Base-by-base conservation (phyloP, 192 early-diverging fungal species). In the Backusella parvicylindrica region DNA sequence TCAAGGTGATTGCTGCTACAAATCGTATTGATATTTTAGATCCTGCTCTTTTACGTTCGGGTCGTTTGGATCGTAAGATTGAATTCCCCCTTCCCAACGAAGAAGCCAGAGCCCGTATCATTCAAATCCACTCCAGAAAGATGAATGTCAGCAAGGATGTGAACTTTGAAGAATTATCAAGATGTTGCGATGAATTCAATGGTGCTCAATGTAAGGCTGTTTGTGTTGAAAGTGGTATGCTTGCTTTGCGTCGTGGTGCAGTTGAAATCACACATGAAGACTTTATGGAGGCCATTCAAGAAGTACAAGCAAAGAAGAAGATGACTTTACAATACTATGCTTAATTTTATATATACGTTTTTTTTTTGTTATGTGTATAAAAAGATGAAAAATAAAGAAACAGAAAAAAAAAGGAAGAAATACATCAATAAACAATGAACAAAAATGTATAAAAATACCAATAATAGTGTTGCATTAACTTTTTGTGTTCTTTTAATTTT, bases 271-370 rank as follows among this genome's bases (percentile, higher is more conserved):
- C 79, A 53, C 98, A 99, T 73, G 98, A 99, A 82, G 98, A 99
- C 75, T 99, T 94, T 81, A 96, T 98, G 95, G 96, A 98, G 78
- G 95, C 93, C 63, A 98, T 98, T 72, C 92, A 96, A 74, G 97
- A 99, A 83, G 97, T 99, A 30, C 95, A 98, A 84, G 97, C 97
- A 53, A 97, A 97, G 93, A 99, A 99, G 91, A 98, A 98, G 90
- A 98, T 94, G 26, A 92, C 95, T 72, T 83, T 99, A 74, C 89
- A 92, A 85, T 95, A 95, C 85, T 95, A 93, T 87, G 94, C 94
- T 43, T 95, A 86, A 83, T n/a, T n/a, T n/a, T 70, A 36, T 35
- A 37, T 60, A 13, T 23, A 28, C 53, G 28, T 60, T 26, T 60
- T n/a, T n/a, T n/a, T n/a, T n/a, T n/a, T n/a, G n/a, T n/a, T n/a